A percentile compares a stretch with the other conserved stretches of the same genome.
phyloP scores from a whole-genome alignment of 139 green algal species.

The Tetradesmus obliquus region DNA sequence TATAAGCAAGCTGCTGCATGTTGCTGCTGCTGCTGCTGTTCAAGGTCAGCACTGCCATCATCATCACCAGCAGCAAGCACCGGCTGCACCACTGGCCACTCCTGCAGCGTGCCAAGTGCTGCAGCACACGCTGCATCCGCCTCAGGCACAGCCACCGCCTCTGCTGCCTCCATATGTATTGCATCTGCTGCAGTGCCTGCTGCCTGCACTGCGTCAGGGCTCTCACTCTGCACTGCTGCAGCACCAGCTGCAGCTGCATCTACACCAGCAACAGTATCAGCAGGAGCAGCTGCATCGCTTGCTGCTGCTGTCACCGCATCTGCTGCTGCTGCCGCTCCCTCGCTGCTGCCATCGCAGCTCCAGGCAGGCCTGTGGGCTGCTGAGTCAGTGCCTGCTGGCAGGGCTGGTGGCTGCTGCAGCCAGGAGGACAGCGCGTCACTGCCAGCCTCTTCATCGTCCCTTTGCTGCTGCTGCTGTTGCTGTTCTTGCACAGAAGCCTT shows the following conservation, averaged over 20 bases:
- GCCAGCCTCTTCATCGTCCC: not conserved
- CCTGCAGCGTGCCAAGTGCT: no score
- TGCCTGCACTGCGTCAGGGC: not conserved
- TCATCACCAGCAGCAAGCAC: no score
- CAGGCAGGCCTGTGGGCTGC: no score
- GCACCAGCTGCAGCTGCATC: not conserved
- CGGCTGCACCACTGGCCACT: no score
- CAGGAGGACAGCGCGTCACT: no score
- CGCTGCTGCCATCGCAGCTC: no score
- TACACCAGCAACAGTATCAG: not conserved
- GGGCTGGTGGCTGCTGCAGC: no score
- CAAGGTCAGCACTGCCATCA: no score
- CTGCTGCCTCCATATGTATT: not conserved
- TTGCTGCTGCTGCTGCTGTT: no score
- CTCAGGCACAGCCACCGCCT: not conserved
- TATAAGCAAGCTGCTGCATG: no score
- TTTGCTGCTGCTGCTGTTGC: not conserved
- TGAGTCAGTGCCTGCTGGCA: no score
- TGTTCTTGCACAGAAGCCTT: not conserved
- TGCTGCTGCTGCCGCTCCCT: not conserved
- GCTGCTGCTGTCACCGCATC: not conserved
- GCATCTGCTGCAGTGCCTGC: not conserved
- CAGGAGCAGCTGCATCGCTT: not conserved
- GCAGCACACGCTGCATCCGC: not conserved
- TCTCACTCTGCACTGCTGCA: not conserved